Conservation (phyloP, 1,284 basidiomycete genomes). For the Ustilago xerochloae region DNA sequence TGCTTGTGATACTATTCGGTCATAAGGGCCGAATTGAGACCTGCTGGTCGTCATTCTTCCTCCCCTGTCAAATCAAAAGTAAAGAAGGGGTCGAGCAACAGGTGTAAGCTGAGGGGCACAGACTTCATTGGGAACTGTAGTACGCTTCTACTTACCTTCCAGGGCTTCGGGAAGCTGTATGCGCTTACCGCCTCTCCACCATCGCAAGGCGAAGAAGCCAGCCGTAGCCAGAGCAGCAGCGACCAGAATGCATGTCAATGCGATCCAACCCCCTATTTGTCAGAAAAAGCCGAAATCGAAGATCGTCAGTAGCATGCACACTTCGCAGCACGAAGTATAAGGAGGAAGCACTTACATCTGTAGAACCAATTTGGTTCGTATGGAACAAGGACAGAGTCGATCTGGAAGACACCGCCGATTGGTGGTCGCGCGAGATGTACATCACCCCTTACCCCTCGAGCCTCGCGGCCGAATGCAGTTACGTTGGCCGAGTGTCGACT, state of each 20-base stretch:
- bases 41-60: background rate
- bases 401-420: conserved; percentile 80
- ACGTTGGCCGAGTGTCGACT: conserved; percentile 80
- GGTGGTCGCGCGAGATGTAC: conserved; percentile 11
- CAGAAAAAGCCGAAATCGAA: background rate
- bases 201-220: conserved; percentile 14
- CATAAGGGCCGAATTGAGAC: background rate
- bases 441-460: conserved; percentile 63
- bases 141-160: conserved; percentile 14
- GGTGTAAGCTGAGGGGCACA: no score
- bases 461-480: conserved; percentile 82
- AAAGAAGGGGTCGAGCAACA: background rate
- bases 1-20: background rate
- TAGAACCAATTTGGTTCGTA: conserved; percentile 76
- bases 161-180: conserved; percentile 44
- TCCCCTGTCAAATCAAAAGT: background rate
- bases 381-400: conserved; percentile 84
- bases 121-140: background rate
- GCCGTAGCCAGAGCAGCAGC: background rate
- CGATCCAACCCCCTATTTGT: conserved; percentile 44
- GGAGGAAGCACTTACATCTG: conserved; percentile 42
- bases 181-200: conserved; percentile 39
- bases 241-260: conserved; percentile 2
- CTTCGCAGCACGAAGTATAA: no score
- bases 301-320: background rate